Percentiles rank a stretch among this genome's conserved stretches.
Evolutionary conservation across 2,329 filamentous ascomycete species (phyloP).

Genomic region (Tolypocladium endophyticum): DNA sequence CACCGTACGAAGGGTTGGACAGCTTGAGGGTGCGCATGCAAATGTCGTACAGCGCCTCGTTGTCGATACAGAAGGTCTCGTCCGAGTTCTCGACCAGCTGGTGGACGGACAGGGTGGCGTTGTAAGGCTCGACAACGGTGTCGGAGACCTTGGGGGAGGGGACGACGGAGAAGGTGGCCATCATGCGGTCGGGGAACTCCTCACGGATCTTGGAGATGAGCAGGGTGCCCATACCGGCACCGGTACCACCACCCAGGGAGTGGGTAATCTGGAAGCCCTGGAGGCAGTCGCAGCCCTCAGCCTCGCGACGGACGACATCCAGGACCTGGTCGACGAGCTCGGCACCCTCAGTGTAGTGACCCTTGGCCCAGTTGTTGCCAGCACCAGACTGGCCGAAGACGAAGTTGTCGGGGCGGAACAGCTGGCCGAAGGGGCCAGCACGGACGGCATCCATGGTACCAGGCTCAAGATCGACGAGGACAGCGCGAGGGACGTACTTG

Average conservation of each 20-base stretch:
- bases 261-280: constrained; percentile 99
- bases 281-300: constrained; percentile 97
- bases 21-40: constrained; percentile 99
- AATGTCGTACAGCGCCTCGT: constrained; percentile 99
- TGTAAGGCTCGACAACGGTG: constrained; percentile 99
- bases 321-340: constrained; percentile 97
- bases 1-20: constrained; percentile 94
- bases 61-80: constrained; percentile 99
- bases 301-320: constrained; percentile 96
- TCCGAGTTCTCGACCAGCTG: constrained; percentile 99
- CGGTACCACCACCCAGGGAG: constrained; percentile 99
- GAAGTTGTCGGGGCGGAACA: constrained; percentile 99
- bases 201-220: constrained; percentile 99
- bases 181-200: constrained; percentile 99
- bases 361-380: constrained; percentile 99
- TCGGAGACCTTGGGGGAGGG: constrained; percentile 99
- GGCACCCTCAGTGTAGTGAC: constrained; percentile 99
- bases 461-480: constrained; percentile 98
- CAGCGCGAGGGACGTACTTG: constrained; percentile 98
- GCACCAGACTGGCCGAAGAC: constrained; percentile 99
- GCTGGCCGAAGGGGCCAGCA: constrained; percentile 93
- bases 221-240: constrained; percentile 99
- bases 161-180: constrained; percentile 98
- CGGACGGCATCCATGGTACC: constrained; percentile 99
- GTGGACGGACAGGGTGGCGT: constrained; percentile 96